These are phyloP conservation scores for Bipolaris oryzae DNA, from an alignment of 2,329 filamentous ascomycete genomes.

Conservation along the genomic window DNA sequence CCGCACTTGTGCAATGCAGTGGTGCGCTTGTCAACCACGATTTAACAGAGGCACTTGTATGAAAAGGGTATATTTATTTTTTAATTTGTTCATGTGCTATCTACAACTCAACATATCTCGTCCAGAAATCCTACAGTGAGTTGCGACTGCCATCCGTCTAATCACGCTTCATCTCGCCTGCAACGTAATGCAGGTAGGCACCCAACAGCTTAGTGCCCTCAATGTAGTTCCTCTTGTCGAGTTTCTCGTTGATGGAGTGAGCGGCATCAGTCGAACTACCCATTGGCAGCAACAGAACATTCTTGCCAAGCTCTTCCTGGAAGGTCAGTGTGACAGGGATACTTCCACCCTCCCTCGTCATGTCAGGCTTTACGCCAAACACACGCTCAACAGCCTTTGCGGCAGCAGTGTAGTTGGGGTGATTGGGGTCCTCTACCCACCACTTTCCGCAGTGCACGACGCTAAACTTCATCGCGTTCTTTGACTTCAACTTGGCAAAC, in stretches of 20 bases:
- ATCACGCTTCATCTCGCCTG: slow-evolving; percentile 73
- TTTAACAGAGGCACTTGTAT: not conserved
- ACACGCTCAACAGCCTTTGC: slow-evolving; percentile 96
- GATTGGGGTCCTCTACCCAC: slow-evolving; percentile 97
- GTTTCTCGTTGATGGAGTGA: slow-evolving; percentile 98
- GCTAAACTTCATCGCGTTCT: slow-evolving; percentile 85
- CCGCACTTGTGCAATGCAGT: not conserved
- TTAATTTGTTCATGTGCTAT: slow-evolving; percentile 3
- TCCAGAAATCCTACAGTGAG: not conserved
- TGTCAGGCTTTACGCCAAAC: slow-evolving; percentile 90
- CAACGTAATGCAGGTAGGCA: slow-evolving; percentile 94
- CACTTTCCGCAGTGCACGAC: slow-evolving; percentile 94
- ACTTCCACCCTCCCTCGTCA: slow-evolving; percentile 94
- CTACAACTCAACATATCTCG: not conserved
- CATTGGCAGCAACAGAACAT: slow-evolving; percentile 94
- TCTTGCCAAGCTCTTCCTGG: slow-evolving; percentile 97
- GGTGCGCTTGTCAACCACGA: not conserved
- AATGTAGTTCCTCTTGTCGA: slow-evolving; percentile 97
- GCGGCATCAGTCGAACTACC: slow-evolving; percentile 95
- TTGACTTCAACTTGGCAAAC: slow-evolving; percentile 85
- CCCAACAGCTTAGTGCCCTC: slow-evolving; percentile 96
- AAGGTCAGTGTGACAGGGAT: slow-evolving; percentile 98
- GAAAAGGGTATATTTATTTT: slow-evolving; percentile 17
- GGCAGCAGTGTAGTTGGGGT: slow-evolving; percentile 98
- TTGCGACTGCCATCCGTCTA: slow-evolving; percentile 10